A percentile compares a stretch with the other conserved stretches of the same genome.
Evolutionary conservation across 768 basidiomycete genomes (phyloP).

Genomic region (Clathrus columnatus): DNA sequence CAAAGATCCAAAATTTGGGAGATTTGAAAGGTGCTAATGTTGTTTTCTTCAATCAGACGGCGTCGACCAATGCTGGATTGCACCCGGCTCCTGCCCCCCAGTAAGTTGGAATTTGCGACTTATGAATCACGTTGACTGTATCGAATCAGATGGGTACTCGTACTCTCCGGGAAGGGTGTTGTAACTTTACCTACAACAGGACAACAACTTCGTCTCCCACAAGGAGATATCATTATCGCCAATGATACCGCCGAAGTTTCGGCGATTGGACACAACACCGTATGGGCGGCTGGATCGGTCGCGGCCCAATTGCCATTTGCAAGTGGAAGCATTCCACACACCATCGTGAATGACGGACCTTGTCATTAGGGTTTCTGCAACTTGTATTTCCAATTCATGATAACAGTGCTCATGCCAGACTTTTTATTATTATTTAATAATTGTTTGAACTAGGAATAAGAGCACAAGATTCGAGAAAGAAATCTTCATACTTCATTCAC

Average conservation of each 20-base stretch:
- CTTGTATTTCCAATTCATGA: too few relatives aligned
- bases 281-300: neutral
- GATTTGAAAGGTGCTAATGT: slow-evolving; percentile 7
- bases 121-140: neutral
- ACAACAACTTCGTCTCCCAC: neutral
- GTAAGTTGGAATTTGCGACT: neutral
- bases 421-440: too few relatives aligned
- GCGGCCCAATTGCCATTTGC: neutral
- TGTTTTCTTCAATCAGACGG: slow-evolving; percentile 4
- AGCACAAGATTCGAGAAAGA: too few relatives aligned
- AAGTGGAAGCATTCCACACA: neutral
- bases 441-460: too few relatives aligned
- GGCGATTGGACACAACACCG: neutral
- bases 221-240: neutral
- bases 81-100: slow-evolving; percentile 1
- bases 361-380: too few relatives aligned
- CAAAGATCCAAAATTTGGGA: slow-evolving; percentile 18
- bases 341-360: neutral
- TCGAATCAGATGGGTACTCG: slow-evolving; percentile 6
- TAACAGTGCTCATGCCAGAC: too few relatives aligned
- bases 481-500: too few relatives aligned
- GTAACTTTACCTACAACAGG: slow-evolving; percentile 1
- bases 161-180: neutral
- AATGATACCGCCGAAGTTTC: neutral
- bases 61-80: neutral